phyloP scores from a whole-genome alignment of 495 filamentous ascomycete species.

The Penicillium paxilli region DNA sequence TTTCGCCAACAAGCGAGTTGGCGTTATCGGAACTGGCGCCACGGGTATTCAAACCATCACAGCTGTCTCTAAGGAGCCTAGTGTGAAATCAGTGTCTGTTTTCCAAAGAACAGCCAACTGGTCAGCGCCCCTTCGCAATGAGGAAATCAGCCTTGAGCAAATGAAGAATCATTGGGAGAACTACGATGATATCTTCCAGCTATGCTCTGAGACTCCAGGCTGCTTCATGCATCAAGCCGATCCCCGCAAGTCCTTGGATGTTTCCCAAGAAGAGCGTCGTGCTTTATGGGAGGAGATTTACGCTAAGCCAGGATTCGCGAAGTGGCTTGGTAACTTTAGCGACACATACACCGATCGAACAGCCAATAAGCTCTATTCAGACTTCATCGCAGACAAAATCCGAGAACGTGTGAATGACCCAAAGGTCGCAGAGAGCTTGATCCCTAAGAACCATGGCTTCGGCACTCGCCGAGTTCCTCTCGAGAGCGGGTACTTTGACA shows the following conservation, averaged over 20 bases:
- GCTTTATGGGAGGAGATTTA: slow-evolving; percentile 29
- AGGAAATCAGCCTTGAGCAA: slow-evolving; percentile 40
- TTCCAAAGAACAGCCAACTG: slow-evolving; percentile 53
- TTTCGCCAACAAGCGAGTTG: slow-evolving; percentile 43
- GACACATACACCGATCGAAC: slow-evolving; percentile 26
- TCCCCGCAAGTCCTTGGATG: slow-evolving; percentile 21
- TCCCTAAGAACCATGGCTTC: slow-evolving; percentile 30
- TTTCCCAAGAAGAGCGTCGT: slow-evolving; percentile 17
- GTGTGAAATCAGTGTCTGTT: slow-evolving; percentile 33
- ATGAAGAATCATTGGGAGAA: slow-evolving; percentile 41
- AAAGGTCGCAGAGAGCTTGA: slow-evolving; percentile 25
- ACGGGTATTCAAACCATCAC: slow-evolving; percentile 49
- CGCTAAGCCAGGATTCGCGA: slow-evolving; percentile 26
- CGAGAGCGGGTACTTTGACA: slow-evolving; percentile 36
- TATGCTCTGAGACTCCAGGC: slow-evolving; percentile 41
- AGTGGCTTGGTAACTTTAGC: slow-evolving; percentile 29
- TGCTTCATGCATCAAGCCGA: slow-evolving; percentile 42
- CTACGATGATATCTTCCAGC: slow-evolving; percentile 43
- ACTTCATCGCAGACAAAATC: slow-evolving; percentile 33
- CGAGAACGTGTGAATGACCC: slow-evolving; percentile 27
- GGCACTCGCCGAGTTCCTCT: slow-evolving; percentile 29
- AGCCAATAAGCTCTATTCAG: slow-evolving; percentile 25
- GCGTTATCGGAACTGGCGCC: slow-evolving; percentile 52
- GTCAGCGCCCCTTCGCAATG: slow-evolving; percentile 41
- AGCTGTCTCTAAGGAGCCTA: slow-evolving; percentile 20